Conservation (phyloP, 75 land plant species). For the Isoetes taiwanensis region DNA sequence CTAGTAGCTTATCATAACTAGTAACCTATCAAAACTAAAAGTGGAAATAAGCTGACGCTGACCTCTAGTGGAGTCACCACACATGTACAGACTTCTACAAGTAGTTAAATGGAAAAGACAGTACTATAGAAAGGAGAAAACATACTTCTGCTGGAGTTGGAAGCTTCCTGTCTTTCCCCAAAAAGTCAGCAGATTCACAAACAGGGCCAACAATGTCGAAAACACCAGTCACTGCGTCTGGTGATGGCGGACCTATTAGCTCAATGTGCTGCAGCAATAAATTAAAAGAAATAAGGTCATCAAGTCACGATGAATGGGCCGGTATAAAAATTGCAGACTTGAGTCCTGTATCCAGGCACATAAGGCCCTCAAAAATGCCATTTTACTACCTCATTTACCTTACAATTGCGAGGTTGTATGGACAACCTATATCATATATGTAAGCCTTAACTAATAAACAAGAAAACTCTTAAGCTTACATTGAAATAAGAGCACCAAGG, state of each 20-base stretch:
- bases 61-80: background rate
- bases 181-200: slow-evolving; percentile 96
- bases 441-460: no score
- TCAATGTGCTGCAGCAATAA: slow-evolving; percentile 71
- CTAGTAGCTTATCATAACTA: background rate
- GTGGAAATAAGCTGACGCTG: background rate
- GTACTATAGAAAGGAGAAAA: background rate
- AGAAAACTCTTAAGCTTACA: no score
- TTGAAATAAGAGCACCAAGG: no score
- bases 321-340: no score
- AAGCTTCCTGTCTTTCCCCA: slow-evolving; percentile 82
- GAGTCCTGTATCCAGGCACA: no score
- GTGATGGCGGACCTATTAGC: slow-evolving; percentile 59
- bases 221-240: slow-evolving; percentile 40
- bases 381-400: no score
- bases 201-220: slow-evolving; percentile 98
- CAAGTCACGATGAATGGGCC: no score
- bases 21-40: background rate
- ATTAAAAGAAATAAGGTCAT: no score
- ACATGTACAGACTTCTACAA: background rate
- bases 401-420: no score
- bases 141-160: slow-evolving; percentile 58
- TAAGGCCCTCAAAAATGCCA: no score
- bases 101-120: background rate
- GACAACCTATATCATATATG: no score